A percentile compares a stretch with the other conserved stretches of the same genome.
These are phyloP conservation scores for Zygnema circumcarinatum DNA, from an alignment of 139 green algal genomes.

Conservation along the genomic window DNA sequence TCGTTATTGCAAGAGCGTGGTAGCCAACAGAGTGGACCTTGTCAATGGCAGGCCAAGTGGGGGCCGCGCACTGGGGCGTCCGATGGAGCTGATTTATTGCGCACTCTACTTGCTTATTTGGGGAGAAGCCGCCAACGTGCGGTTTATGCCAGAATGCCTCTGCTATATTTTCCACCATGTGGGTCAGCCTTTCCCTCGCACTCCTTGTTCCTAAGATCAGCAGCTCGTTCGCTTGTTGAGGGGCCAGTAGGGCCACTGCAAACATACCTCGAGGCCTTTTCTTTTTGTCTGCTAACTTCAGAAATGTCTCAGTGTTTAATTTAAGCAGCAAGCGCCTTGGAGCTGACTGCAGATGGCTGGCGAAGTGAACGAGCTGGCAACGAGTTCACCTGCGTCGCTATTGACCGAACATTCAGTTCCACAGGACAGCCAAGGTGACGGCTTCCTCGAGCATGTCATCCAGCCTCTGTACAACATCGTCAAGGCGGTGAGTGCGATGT, in stretches of 20 bases:
- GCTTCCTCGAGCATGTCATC: constrained; percentile 63
- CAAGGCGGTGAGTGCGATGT: constrained; percentile 49
- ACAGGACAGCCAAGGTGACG: not conserved
- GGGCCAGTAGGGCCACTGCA: too few relatives aligned
- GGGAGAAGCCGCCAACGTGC: constrained; percentile 78
- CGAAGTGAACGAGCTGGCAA: constrained; percentile 28
- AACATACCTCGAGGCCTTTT: too few relatives aligned
- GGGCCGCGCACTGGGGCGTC: not conserved
- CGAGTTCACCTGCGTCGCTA: not conserved
- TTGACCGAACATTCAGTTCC: not conserved
- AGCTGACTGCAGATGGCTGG: constrained; percentile 41
- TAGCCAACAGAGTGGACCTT: too few relatives aligned
- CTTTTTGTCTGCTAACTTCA: too few relatives aligned
- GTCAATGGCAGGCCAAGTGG: not conserved
- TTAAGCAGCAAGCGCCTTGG: too few relatives aligned
- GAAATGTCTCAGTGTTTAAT: too few relatives aligned
- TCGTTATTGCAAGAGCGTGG: too few relatives aligned
- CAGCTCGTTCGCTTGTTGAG: too few relatives aligned
- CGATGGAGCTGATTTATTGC: constrained; percentile 36
- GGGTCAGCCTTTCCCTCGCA: not conserved
- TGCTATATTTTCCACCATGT: constrained; percentile 79
- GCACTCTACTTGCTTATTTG: constrained; percentile 85
- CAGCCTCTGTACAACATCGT: constrained; percentile 77
- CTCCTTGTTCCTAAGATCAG: not conserved
- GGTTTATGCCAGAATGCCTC: constrained; percentile 79